phyloP scores from a whole-genome alignment of 2,329 filamentous ascomycete genomes.

The Colletotrichum sp. region DNA sequence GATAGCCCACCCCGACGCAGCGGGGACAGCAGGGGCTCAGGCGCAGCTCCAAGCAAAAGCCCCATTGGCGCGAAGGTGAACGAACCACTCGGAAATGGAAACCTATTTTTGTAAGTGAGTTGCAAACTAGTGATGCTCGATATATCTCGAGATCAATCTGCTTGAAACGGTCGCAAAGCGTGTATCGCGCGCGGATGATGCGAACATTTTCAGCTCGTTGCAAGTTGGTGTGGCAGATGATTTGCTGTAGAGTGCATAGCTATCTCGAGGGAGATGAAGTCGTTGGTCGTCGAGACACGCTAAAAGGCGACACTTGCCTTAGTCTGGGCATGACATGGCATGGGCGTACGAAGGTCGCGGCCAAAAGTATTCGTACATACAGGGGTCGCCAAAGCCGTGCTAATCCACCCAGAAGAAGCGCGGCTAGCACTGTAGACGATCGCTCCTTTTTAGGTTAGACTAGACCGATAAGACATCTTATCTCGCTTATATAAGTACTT shows the following conservation, averaged over 20 bases:
- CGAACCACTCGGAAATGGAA: not conserved
- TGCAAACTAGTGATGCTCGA: not conserved
- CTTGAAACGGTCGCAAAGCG: not conserved
- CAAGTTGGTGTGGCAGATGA: not conserved
- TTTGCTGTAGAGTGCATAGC: not conserved
- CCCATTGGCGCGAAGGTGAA: conserved; percentile 2
- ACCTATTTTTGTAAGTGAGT: conserved; percentile 16
- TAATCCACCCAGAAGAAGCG: too few species aligned
- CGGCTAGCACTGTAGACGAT: too few species aligned
- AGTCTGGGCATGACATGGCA: not conserved
- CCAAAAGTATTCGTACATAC: too few species aligned
- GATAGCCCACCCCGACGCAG: conserved; percentile 3
- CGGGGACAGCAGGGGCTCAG: conserved; percentile 14
- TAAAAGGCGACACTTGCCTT: not conserved
- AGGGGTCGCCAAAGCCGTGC: too few species aligned
- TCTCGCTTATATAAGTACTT: too few species aligned
- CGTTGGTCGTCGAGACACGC: not conserved
- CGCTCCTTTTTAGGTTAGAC: too few species aligned
- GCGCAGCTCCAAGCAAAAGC: conserved; percentile 1
- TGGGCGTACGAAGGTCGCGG: too few species aligned
- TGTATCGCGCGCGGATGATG: not conserved
- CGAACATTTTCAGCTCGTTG: not conserved
- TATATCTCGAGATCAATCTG: not conserved
- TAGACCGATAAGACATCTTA: too few species aligned
- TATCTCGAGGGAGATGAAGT: not conserved